Conservation (phyloP, 805 yeast genomes). For the Nakazawaea holstii region DNA sequence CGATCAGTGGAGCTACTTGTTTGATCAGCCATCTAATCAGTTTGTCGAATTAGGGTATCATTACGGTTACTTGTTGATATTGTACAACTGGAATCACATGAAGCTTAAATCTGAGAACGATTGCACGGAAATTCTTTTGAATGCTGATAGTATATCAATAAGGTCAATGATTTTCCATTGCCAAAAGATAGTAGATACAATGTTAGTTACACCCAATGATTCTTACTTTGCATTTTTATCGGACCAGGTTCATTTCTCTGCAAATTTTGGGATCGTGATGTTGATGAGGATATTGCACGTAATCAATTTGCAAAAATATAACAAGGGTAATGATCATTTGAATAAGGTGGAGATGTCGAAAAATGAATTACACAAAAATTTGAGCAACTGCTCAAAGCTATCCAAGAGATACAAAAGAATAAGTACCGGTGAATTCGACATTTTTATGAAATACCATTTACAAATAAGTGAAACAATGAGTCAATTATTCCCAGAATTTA, state of each 20-base stretch:
- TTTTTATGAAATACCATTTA: slow-evolving; percentile 11
- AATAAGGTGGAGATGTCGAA: slow-evolving; percentile 11
- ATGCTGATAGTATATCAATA: slow-evolving; percentile 19
- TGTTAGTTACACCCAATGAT: slow-evolving; percentile 37
- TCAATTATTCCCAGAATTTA: slow-evolving; percentile 9
- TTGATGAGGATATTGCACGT: slow-evolving; percentile 25
- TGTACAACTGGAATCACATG: slow-evolving; percentile 31
- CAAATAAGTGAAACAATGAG: slow-evolving; percentile 10
- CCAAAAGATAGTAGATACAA: slow-evolving; percentile 33
- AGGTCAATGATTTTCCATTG: slow-evolving; percentile 35
- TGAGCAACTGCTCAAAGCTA: slow-evolving; percentile 11
- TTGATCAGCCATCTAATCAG: slow-evolving; percentile 67
- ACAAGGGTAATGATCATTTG: slow-evolving; percentile 4
- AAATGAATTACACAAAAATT: slow-evolving; percentile 12
- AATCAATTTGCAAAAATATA: slow-evolving; percentile 4
- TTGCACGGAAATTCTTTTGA: slow-evolving; percentile 1
- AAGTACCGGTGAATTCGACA: slow-evolving; percentile 14
- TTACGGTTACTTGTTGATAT: slow-evolving; percentile 49
- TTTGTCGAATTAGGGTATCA: slow-evolving; percentile 70
- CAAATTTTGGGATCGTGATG: slow-evolving; percentile 36
- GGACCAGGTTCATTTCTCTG: slow-evolving; percentile 59
- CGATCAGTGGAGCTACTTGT: slow-evolving; percentile 62
- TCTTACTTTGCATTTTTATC: slow-evolving; percentile 64
- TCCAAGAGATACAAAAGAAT: slow-evolving; percentile 13
- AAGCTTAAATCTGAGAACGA: neutral